Evolutionary conservation across 2,329 filamentous ascomycete genomes (phyloP), one percentile per base, ranked within the genome.

Genomic region (Zopfia rhizophila): DNA sequence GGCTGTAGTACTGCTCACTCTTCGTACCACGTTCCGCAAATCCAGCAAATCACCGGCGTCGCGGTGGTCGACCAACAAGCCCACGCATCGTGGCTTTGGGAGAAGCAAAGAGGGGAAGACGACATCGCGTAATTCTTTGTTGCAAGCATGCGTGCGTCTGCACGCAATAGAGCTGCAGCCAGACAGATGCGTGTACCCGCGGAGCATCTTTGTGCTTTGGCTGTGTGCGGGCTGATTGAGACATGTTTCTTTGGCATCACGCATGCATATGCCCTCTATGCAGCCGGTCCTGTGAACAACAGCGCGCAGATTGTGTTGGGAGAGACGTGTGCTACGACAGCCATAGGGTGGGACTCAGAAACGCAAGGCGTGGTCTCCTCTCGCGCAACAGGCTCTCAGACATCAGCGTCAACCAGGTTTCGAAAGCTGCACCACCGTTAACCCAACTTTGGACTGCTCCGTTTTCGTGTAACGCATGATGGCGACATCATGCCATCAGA

Each of bases 401-500:
- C 51, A 46, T 29, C 41, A 51, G 45, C 55, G 27, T 52, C 48
- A 36, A 45, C 57, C 53, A 48, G 37, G 51, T 56, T 56, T 55
- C 51, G 43, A 51, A 44, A 38, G 51, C 62, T 66, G 63, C 64
- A 63, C 50, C 60, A 48, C 63, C 66, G 63, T 68, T 68, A 55
- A 36, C 57, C 55, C 45, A 46, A 48, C 55, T 45, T 43, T 59
- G 51, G 46, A 52, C 45, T 37, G 37, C 38, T 54, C 63, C 65
- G 62, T 65, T 64, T 57, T 59, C 51, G 65, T 65, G 58, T 55
- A 57, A 68, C 66, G 42, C 41, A 17, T 33, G 37, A 24, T 31
- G 38, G 45, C 54, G 53, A 58, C 53, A 31, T 44, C 23, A 46
- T 18, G 16, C 45, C 42, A 33, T 45, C 5, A 16, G 28, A 18